Base-by-base conservation (phyloP, 306 rosid species). In the Trifolium dubium region DNA sequence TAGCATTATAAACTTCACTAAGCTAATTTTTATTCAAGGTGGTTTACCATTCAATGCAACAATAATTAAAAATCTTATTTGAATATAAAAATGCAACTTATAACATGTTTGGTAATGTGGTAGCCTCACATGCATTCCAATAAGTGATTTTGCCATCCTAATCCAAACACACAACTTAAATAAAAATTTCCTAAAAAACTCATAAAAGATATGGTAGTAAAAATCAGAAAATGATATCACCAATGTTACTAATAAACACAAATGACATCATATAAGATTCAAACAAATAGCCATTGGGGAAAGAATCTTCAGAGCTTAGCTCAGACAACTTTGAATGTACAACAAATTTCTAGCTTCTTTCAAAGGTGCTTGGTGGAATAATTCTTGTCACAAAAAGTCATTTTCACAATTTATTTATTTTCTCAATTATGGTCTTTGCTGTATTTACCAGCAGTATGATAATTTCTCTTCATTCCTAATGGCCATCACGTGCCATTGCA, bases 401-500 rank as follows among this genome's bases (percentile, higher is more conserved):
- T 74, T 80, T 74, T 55, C 76, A 74, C 31, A 28, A 4, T 44
- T 62, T 7, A 67, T 75, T 43, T 4, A 32, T 18, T 39, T 23
- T 28, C 2, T 29, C 39, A 65, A 54, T 41, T 70, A 17, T 75
- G 74, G 11, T 41, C 63, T 61, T 69, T 80, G 73, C 73, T 69
- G 77, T 41, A 80, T 74, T 80, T 40, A 62, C 47, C 55, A 69
- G 64, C 9, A 18, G 23, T 43, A 56, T 54, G 58, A 74, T 65
- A 49, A 55, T 51, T 65, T 81, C 49, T 28, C 83, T 75, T 67
- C 49, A 82, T 74, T 72, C 76, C 86, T 62, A 75, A 84, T 77
- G 80, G 86, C 78, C 81, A 75, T 85, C 91, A 85, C 85, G 85
- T 81, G 94, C 80, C 79, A 46, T 78, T 64, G 80, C 81, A 59